These are phyloP conservation scores for Saposhnikovia divaricata DNA, from an alignment of 129 eudicot species.

Conservation along the genomic window DNA sequence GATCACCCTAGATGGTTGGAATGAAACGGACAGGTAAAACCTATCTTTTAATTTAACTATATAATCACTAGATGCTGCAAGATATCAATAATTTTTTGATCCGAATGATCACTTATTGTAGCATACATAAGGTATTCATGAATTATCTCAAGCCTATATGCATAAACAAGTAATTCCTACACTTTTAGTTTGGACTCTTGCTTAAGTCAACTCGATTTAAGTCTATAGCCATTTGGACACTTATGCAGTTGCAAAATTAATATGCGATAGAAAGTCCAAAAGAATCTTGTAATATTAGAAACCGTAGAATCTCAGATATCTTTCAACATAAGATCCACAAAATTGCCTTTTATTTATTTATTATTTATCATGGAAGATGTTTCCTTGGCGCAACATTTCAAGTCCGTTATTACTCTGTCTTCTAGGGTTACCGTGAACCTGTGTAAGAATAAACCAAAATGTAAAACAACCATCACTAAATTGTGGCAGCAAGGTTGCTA, in stretches of 20 bases:
- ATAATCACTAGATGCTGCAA: background rate
- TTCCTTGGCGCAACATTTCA: background rate
- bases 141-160: background rate
- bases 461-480: background rate
- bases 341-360: background rate
- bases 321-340: background rate
- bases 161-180: background rate
- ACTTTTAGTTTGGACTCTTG: background rate
- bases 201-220: background rate
- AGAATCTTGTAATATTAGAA: background rate
- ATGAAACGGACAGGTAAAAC: conserved; percentile 66
- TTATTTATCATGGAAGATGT: background rate
- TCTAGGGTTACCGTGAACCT: background rate
- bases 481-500: background rate
- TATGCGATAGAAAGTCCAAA: background rate
- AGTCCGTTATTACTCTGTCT: no score
- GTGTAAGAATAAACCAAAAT: background rate
- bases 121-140: background rate
- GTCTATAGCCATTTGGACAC: background rate
- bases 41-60: background rate
- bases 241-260: background rate
- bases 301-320: background rate
- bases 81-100: background rate
- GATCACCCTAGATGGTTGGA: conserved; percentile 76
- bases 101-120: background rate